phyloP scores from a whole-genome alignment of 2,329 filamentous ascomycete species.

The Exserohilum turcica region DNA sequence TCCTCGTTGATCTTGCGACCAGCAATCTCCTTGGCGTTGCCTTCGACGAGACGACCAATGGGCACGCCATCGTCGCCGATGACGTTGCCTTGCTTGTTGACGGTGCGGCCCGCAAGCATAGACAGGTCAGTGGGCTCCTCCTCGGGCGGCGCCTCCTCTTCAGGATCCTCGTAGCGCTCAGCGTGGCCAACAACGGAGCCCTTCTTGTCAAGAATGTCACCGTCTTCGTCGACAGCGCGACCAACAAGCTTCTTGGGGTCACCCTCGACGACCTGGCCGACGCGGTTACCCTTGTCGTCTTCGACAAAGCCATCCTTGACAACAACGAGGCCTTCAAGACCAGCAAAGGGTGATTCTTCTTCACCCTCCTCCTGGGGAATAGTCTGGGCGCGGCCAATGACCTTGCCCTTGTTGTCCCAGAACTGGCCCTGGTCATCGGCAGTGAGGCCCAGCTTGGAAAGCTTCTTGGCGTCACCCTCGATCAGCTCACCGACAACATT shows the following conservation, averaged over 20 bases:
- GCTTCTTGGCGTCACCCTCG: slow-evolving; percentile 59
- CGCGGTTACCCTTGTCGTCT: slow-evolving; percentile 57
- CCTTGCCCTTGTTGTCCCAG: slow-evolving; percentile 60
- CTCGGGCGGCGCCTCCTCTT: slow-evolving; percentile 58
- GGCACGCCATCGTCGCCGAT: slow-evolving; percentile 57
- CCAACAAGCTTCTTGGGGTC: slow-evolving; percentile 59
- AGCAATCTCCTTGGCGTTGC: slow-evolving; percentile 65
- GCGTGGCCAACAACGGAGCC: slow-evolving; percentile 59
- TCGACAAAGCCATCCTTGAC: slow-evolving; percentile 57
- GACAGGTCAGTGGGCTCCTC: slow-evolving; percentile 54
- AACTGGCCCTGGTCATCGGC: slow-evolving; percentile 56
- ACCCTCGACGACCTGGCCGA: slow-evolving; percentile 56
- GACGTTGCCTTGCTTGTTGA: slow-evolving; percentile 59
- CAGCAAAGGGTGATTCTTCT: slow-evolving; percentile 57
- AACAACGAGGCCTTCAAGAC: slow-evolving; percentile 57
- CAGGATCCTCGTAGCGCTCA: slow-evolving; percentile 67
- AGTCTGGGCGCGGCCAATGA: slow-evolving; percentile 58
- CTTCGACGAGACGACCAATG: slow-evolving; percentile 70
- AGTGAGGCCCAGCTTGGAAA: slow-evolving; percentile 55
- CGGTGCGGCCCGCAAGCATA: slow-evolving; percentile 52
- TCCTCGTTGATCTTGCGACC: slow-evolving; percentile 74
- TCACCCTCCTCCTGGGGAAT: slow-evolving; percentile 53
- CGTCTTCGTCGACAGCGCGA: slow-evolving; percentile 57
- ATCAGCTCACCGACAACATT: slow-evolving; percentile 56
- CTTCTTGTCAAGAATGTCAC: slow-evolving; percentile 60